These are phyloP conservation scores for Thelephora ganbajun DNA, from an alignment of 768 basidiomycete species.

Conservation along the genomic window DNA sequence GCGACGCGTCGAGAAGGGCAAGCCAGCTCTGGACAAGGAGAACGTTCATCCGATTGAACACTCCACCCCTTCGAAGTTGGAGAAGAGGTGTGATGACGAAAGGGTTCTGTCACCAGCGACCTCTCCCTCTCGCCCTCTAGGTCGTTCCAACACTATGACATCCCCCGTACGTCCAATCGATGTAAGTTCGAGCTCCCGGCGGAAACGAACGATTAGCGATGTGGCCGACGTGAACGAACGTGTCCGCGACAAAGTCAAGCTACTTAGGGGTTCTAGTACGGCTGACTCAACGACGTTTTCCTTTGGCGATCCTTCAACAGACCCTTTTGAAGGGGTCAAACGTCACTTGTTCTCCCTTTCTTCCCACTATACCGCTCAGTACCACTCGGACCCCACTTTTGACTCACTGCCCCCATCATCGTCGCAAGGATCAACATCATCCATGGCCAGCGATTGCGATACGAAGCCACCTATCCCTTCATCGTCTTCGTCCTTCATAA, in stretches of 20 bases:
- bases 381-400: too few relatives aligned
- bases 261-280: not conserved
- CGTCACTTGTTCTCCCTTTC: not conserved
- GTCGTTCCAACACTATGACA: not conserved
- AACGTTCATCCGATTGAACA: not conserved
- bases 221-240: not conserved
- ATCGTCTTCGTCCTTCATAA: not conserved
- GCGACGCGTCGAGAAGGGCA: not conserved
- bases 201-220: constrained; percentile 1
- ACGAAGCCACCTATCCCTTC: too few relatives aligned
- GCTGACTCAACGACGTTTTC: not conserved
- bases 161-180: not conserved
- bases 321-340: not conserved
- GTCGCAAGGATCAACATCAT: too few relatives aligned
- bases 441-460: too few relatives aligned
- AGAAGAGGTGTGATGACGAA: not conserved
- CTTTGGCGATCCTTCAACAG: too few relatives aligned
- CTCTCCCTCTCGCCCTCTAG: not conserved
- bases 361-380: not conserved
- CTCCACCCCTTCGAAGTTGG: not conserved
- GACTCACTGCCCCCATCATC: too few relatives aligned
- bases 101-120: not conserved
- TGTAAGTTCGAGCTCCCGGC: not conserved
- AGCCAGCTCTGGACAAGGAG: too few relatives aligned
- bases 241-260: not conserved